Evolutionary conservation across 139 green algal species (phyloP), one percentile per base, ranked within the genome.

Genomic region (Volvox reticuliferus): DNA sequence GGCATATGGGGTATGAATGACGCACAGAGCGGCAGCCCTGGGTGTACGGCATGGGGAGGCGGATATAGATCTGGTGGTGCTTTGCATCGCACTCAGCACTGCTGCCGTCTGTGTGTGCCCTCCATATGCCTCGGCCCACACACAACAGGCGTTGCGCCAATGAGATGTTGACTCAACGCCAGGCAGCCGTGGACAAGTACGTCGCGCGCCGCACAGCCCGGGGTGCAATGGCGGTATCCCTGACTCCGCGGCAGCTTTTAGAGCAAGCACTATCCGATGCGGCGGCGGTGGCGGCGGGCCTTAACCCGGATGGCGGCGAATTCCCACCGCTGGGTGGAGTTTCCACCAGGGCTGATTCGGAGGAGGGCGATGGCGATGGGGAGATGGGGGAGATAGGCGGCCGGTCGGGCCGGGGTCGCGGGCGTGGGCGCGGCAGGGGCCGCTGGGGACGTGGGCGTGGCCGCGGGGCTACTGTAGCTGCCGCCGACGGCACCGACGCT

Each of bases 121-220:
- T 20, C 61, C 33, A 6, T 62, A 2, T 32, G 32, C 33, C 76
- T 82, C 44, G 44, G 44, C 50, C 5, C 79, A 12, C 26, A 55
- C 28, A 24, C 9, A 30, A 5, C 84, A 89, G 84, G 68, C 24
- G 67, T 12, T 89, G 84, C 68, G 44, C 68, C 36, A 73, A 55
- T 26, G 84, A 80, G 37, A 28, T 50, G 68, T 28, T 81, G 68
- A 18, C 19, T 0, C 84, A 61, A 65, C 67, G 84, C 24, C 68
- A 89, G 84, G 84, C 84, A 35, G 84, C 84, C 3, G 68, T 76
- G 37, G 84, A 89, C 68, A 80, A 89, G 84, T 89, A 89, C 84
- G 16, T 50, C 3, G 26, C 84, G 12, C 68, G 84, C 35, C 67
- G 84, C 28, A 50, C 21, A 16, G 36, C 68, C 14, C 36, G 84